Base-by-base conservation (phyloP, 2,329 filamentous ascomycete genomes). In the Phoma sp. region DNA sequence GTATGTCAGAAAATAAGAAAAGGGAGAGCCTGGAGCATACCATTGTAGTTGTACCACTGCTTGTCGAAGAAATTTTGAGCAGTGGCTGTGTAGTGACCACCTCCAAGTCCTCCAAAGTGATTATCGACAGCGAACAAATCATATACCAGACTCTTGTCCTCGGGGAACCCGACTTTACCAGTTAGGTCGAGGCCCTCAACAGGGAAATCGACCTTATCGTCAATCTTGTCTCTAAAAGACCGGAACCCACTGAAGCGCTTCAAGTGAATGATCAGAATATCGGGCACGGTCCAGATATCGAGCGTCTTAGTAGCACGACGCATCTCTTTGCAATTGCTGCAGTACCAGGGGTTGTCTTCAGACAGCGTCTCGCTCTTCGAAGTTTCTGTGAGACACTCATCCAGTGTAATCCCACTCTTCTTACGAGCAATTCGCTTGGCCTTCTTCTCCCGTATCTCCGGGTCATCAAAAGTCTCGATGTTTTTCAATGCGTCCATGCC, bases 281-380 rank as follows among this genome's bases (percentile, higher is more conserved):
- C 95, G 0, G 95, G 95, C 2, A 90, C 89, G 70, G 93, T 97
- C 95, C 95, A 99, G 14, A 99, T 84, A 70, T 98, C 93, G 47
- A 99, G 91, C 68, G 95, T 97, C 80, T 99, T 99, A 77, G 89
- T 93, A 18, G 95, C 95, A 56, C 91, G 88, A 13, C 91, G 87
- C 67, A 96, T 89, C 66, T 96, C 91, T 74, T 98, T 98, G 82
- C 95, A 99, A 27, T 91, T 86, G 52, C 91, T 93, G 70, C 95
- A 99, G 72, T 96, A 98, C 95, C 95, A 99, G 56, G 91, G 93
- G 72, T 99, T 96, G 69, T 96, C 90, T 72, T 97, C 91, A 0
- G 93, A 97, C 4, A 99, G 80, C 11, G 96, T 87, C 75, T 99
- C 95, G 56, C 93, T 90, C 71, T 93, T 93, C 69, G 95, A 91